phyloP scores from a whole-genome alignment of 2,329 filamentous ascomycete genomes.

The Exophiala spinifera region DNA sequence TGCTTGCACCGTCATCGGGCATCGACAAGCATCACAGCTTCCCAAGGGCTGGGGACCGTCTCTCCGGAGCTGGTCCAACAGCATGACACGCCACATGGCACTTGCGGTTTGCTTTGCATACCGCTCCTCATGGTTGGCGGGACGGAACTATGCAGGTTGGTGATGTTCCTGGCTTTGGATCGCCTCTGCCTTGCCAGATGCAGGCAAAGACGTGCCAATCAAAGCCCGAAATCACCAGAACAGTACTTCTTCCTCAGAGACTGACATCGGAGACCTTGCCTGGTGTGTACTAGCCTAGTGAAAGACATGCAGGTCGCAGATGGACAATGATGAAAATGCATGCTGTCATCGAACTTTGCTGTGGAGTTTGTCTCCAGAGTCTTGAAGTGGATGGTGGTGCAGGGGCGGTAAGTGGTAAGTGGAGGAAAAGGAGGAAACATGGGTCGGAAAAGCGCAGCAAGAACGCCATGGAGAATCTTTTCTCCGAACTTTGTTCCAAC shows the following conservation, averaged over 20 bases:
- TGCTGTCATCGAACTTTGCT: not conserved
- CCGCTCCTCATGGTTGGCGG: not conserved
- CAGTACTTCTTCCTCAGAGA: not conserved
- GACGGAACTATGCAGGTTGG: slow-evolving; percentile 9
- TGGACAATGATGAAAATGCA: not conserved
- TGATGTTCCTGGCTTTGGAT: slow-evolving; percentile 24
- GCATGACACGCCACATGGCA: slow-evolving; percentile 22
- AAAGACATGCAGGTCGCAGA: not conserved
- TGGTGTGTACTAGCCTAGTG: not conserved
- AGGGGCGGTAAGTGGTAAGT: not conserved
- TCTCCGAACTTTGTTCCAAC: slow-evolving; percentile 14
- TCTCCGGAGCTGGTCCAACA: slow-evolving; percentile 1
- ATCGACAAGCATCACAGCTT: not conserved
- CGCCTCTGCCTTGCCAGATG: slow-evolving; percentile 18
- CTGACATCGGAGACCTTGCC: slow-evolving; percentile 9
- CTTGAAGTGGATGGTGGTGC: not conserved
- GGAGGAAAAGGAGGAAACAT: too few relatives aligned
- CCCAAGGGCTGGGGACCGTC: not conserved
- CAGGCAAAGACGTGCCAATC: slow-evolving; percentile 17
- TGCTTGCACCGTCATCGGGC: not conserved
- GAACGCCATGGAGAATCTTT: slow-evolving; percentile 6
- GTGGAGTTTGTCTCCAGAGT: too few relatives aligned
- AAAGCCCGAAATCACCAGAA: slow-evolving; percentile 9
- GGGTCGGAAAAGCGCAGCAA: not conserved
- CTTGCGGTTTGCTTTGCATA: slow-evolving; percentile 1